These are phyloP conservation scores for Collybiopsis confluens DNA, from an alignment of 768 basidiomycete genomes.

Conservation along the genomic window DNA sequence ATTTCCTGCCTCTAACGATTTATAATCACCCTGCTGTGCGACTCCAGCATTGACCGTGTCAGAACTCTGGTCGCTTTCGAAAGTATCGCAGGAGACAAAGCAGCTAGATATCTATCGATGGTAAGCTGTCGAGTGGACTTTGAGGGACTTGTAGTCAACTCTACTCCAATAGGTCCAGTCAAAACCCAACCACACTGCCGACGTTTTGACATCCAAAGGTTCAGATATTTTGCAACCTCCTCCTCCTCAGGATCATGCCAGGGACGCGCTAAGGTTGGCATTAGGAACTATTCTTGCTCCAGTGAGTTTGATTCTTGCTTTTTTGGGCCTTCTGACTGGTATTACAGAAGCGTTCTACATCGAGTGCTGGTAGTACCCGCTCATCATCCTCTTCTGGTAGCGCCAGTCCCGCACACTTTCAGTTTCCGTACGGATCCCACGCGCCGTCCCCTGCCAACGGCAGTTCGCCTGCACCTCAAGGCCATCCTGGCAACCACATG, in stretches of 20 bases:
- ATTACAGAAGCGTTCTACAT: neutral
- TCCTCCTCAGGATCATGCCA: conserved; percentile 1
- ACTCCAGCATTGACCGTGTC: no score
- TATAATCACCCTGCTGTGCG: no score
- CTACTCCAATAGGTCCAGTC: neutral
- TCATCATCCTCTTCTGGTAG: neutral
- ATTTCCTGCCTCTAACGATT: no score
- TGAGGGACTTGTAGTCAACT: no score
- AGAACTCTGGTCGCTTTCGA: no score
- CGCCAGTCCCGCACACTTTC: neutral
- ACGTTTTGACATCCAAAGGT: neutral
- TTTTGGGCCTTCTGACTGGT: neutral
- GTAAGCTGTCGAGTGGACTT: no score
- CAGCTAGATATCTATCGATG: no score
- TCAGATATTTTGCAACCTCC: neutral
- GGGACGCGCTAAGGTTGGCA: conserved; percentile 1
- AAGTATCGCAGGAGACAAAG: no score
- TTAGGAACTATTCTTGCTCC: neutral
- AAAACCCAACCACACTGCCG: neutral
- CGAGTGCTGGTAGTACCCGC: neutral
- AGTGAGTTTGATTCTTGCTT: neutral
- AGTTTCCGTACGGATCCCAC: neutral
- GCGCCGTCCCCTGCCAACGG: neutral
- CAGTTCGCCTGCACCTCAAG: neutral
- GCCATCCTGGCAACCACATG: neutral